A percentile compares a stretch with the other conserved stretches of the same genome.
phyloP scores from a whole-genome alignment of 768 basidiomycete genomes.

The Strobilomyces echinocephalus region DNA sequence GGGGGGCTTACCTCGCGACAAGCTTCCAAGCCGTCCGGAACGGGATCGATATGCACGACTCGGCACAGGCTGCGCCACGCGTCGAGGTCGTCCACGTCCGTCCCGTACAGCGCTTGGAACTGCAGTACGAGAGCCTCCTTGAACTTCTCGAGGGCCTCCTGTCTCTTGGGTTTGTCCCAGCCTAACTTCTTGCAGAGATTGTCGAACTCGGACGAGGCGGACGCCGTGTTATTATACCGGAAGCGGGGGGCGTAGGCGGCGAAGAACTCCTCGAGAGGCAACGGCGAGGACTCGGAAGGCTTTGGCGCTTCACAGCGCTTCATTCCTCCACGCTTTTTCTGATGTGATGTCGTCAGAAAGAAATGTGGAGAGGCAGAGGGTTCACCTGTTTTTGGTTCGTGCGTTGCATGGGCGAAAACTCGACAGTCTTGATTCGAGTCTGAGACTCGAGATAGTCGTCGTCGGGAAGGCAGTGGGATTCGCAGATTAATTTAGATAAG shows the following conservation, averaged over 20 bases:
- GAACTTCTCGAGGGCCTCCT: not conserved
- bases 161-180: conserved; percentile 1
- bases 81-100: not conserved
- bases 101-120: not conserved
- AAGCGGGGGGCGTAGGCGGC: not conserved
- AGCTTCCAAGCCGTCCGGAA: not conserved
- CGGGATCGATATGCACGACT: not conserved
- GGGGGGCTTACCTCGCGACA: not conserved
- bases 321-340: not conserved
- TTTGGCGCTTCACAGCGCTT: not conserved
- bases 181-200: conserved; percentile 10
- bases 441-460: too few species aligned
- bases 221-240: conserved; percentile 2
- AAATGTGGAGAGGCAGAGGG: not conserved
- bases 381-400: too few species aligned
- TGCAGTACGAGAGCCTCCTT: not conserved
- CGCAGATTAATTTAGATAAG: too few species aligned
- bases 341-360: not conserved
- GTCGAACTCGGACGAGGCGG: conserved; percentile 12
- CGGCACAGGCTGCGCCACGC: not conserved
- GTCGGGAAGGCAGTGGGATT: too few species aligned
- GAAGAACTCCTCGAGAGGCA: conserved; percentile 4
- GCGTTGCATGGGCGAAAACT: too few species aligned
- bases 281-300: not conserved
- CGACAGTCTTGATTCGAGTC: too few species aligned